Conservation (phyloP, 331 rosid species). For the Erythrophleum ivorense region DNA sequence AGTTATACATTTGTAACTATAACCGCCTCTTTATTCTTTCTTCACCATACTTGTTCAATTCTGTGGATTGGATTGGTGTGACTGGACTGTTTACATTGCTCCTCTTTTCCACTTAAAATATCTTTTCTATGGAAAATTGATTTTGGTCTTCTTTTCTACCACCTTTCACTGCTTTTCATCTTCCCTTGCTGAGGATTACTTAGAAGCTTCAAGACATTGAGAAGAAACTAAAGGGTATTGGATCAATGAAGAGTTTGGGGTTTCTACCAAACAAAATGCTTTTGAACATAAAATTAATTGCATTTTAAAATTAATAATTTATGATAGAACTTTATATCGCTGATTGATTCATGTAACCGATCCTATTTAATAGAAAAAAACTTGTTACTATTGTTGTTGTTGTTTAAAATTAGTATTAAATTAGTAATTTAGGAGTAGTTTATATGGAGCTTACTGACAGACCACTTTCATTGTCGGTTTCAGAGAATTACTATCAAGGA, state of each 20-base stretch:
- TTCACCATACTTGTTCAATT: slow-evolving; percentile 1
- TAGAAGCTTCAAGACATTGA: neutral
- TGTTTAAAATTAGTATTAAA: too few relatives aligned
- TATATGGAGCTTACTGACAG: slow-evolving; percentile 26
- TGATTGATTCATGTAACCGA: too few relatives aligned
- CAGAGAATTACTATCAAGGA: slow-evolving; percentile 63
- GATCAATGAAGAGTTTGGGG: neutral
- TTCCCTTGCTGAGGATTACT: neutral
- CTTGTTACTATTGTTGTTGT: too few relatives aligned
- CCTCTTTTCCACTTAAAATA: neutral
- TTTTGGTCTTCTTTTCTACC: slow-evolving; percentile 7
- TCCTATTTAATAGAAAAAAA: too few relatives aligned
- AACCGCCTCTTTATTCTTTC: neutral
- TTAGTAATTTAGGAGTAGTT: slow-evolving; percentile 14
- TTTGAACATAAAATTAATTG: slow-evolving; percentile 1
- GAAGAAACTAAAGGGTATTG: neutral
- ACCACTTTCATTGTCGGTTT: slow-evolving; percentile 19
- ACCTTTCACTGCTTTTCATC: slow-evolving; percentile 9
- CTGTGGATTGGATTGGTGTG: neutral
- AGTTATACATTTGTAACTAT: neutral
- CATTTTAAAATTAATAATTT: slow-evolving; percentile 20
- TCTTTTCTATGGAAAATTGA: neutral
- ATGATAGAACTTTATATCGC: neutral
- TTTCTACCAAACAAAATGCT: slow-evolving; percentile 25
- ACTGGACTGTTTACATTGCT: neutral